These are phyloP conservation scores for Podaxis sp. DNA, from an alignment of 768 basidiomycete genomes.

Conservation along the genomic window DNA sequence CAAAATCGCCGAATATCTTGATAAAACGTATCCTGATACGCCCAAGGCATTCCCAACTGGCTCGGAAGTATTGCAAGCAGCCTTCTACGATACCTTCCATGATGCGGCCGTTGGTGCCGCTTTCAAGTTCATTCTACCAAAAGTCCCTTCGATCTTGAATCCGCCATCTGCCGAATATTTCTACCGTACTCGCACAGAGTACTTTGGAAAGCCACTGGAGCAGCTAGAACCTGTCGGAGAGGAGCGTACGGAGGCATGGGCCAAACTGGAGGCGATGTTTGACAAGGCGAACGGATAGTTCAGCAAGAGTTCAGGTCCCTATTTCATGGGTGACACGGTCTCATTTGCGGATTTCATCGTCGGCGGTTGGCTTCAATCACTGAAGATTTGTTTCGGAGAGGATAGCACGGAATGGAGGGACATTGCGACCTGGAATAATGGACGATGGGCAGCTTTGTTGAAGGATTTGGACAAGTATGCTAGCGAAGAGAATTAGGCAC, in stretches of 20 bases:
- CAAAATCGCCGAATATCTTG: conserved; percentile 47
- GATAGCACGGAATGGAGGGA: conserved; percentile 39
- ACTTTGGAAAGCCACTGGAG: conserved; percentile 11
- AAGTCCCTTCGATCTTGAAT: not conserved
- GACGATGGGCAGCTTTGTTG: conserved; percentile 33
- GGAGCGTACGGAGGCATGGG: conserved; percentile 5
- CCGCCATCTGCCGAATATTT: conserved; percentile 7
- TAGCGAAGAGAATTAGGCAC: not conserved
- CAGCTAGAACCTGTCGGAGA: not conserved
- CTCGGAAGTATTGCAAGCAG: conserved; percentile 7
- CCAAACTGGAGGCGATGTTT: conserved; percentile 26
- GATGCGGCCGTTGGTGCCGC: not conserved
- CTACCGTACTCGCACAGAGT: not conserved
- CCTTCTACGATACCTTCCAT: conserved; percentile 3
- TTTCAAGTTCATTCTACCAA: not conserved
- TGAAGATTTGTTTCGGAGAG: conserved; percentile 30
- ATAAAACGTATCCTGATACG: conserved; percentile 38
- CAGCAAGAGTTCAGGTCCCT: conserved; percentile 13
- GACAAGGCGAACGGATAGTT: conserved; percentile 15
- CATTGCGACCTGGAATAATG: conserved; percentile 34
- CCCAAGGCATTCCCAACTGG: conserved; percentile 24
- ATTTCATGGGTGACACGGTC: conserved; percentile 8
- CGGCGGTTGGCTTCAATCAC: conserved; percentile 27
- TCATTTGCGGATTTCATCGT: conserved; percentile 39
- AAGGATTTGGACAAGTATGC: conserved; percentile 23